Base-by-base conservation (phyloP, 1,284 basidiomycete species). In the Grifola frondosa region DNA sequence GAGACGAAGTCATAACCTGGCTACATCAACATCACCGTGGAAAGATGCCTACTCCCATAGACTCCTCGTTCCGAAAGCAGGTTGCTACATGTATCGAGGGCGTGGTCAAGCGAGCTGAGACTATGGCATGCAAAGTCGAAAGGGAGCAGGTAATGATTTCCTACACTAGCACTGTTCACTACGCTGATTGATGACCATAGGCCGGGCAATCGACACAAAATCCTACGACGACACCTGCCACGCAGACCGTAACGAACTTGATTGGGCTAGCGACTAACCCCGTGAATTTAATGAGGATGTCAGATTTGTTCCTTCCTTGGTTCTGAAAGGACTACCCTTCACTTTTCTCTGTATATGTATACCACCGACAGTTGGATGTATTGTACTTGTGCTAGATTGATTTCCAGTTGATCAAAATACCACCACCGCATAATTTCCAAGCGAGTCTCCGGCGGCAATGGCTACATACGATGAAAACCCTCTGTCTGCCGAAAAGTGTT, bases 1-100 rank as follows among this genome's bases (percentile, higher is more conserved):
- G 94, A 22, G 97, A 99, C 62, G 97, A 99, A 67, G 87, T 97
- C 38, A 78, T 83, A 55, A 77, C 79, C 12, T 92, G 88, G 87
- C 55, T 84, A 46, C 71, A 60, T 32, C 35, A 40, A 21, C 54
- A 69, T 22, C 69, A 72, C 41, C 74, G 76, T 33, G 67, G 69
- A 19, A 73, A 75, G 42, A 70, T 74, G 15, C 75, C 70, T 66
- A n/a, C n/a, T n/a, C 70, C 67, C 21, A 67, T 77, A 26, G 90
- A 93, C 56, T 49, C 69, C 15, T 64, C 71, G 38, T 84, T 90
- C 67, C 81, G 87, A 22, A 74, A 81, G 40, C 75, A 80, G 38
- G 88, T 95, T 11, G 68, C 78, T 8, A 71, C 72, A 30, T 92
- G 92, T 53, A 85, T 91, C 24, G 85, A 93, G 5, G 78, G 78